Percentiles rank a stretch among this genome's conserved stretches.
phyloP scores from a whole-genome alignment of 2,329 filamentous ascomycete species.

The Penicillium polonicum region DNA sequence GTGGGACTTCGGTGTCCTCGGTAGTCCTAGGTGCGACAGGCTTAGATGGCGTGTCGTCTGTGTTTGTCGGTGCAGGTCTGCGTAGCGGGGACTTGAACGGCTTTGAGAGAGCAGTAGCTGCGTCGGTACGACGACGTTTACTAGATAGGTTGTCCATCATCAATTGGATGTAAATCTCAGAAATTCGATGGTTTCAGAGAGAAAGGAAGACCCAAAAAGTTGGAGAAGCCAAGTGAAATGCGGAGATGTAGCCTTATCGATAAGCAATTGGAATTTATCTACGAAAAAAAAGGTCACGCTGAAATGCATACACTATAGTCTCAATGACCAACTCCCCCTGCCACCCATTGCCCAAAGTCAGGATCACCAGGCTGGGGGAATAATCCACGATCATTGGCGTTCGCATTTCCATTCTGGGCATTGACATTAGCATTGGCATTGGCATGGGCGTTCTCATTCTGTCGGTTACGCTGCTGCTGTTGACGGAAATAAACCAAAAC shows the following conservation, averaged over 20 bases:
- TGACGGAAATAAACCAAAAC: conserved; percentile 73
- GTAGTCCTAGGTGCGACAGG: not conserved
- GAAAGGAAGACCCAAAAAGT: not conserved
- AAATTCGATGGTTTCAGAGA: not conserved
- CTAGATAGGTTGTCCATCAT: conserved; percentile 37
- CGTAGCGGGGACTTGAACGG: conserved; percentile 72
- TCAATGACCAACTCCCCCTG: conserved; percentile 62
- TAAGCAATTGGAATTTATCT: conserved; percentile 17
- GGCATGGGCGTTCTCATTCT: conserved; percentile 35
- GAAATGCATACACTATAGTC: not conserved
- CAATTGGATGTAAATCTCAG: not conserved
- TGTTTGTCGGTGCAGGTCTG: conserved; percentile 33
- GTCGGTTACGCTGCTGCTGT: conserved; percentile 47
- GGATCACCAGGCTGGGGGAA: conserved; percentile 68
- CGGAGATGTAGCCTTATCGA: conserved; percentile 16
- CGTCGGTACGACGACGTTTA: conserved; percentile 65
- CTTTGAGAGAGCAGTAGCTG: conserved; percentile 60
- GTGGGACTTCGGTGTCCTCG: not conserved
- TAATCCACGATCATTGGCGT: conserved; percentile 51
- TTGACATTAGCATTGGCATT: conserved; percentile 28
- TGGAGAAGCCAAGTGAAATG: not conserved
- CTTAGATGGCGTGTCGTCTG: conserved; percentile 13
- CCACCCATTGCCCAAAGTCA: conserved; percentile 66
- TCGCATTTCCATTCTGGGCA: conserved; percentile 27
- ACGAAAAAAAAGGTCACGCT: conserved; percentile 14